Conservation (phyloP, 192 early-diverging fungal genomes). For the Oehlia diaphana region DNA sequence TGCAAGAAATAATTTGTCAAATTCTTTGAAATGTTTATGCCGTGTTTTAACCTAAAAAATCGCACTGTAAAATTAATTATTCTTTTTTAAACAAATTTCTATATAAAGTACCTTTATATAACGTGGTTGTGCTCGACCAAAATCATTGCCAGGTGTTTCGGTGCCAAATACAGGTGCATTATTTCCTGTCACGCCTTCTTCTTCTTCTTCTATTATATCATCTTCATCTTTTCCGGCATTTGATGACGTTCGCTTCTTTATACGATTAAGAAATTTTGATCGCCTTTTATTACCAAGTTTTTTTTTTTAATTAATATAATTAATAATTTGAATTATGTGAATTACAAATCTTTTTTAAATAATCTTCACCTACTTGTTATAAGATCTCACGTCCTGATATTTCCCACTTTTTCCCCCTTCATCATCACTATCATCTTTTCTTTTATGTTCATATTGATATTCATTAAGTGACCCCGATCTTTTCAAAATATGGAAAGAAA, state of each 20-base stretch:
- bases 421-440: neutral
- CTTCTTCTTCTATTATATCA: conserved; percentile 13
- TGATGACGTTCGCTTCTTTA: conserved; percentile 17
- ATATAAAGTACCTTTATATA: conserved; percentile 24
- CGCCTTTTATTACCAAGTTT: neutral
- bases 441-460: neutral
- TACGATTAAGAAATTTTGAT: conserved; percentile 15
- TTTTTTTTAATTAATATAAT: neutral
- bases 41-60: conserved; percentile 14
- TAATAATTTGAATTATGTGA: neutral
- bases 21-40: conserved; percentile 23
- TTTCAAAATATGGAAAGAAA: conserved; percentile 32
- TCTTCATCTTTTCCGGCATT: neutral
- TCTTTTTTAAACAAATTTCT: neutral
- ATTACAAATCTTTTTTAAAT: neutral
- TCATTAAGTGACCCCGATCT: conserved; percentile 13
- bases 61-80: neutral
- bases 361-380: neutral
- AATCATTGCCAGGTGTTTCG: neutral
- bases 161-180: conserved; percentile 25
- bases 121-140: conserved; percentile 14
- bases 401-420: neutral
- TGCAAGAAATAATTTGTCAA: conserved; percentile 21
- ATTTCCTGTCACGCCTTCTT: conserved; percentile 20
- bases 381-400: neutral